These are phyloP conservation scores for Thelephora ganbajun DNA, from an alignment of 768 basidiomycete species.

Conservation along the genomic window DNA sequence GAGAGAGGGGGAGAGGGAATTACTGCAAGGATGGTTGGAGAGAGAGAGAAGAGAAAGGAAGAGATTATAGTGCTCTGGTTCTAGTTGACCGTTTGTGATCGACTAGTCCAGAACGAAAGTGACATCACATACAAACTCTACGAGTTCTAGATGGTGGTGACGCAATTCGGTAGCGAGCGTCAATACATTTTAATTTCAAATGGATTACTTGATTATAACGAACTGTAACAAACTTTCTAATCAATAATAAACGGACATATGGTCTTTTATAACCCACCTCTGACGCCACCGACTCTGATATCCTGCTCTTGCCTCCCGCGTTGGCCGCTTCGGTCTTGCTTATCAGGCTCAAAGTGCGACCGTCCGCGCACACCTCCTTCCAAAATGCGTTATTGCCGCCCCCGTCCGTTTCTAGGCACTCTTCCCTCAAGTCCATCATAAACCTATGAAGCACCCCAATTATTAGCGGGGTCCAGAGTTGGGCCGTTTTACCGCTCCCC, in stretches of 20 bases:
- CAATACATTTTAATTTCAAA: too few species aligned
- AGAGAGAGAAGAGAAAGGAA: background rate
- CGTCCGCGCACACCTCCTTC: constrained; percentile 30
- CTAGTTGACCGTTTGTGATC: too few species aligned
- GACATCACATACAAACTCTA: too few species aligned
- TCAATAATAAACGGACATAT: too few species aligned
- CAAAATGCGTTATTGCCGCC: constrained; percentile 62
- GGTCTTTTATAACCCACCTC: constrained; percentile 24
- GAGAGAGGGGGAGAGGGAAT: background rate
- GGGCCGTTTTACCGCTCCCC: too few species aligned
- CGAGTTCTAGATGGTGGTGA: too few species aligned
- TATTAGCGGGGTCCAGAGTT: background rate
- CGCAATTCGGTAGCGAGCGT: too few species aligned
- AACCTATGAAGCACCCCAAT: constrained; percentile 30
- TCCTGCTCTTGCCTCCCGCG: constrained; percentile 39
- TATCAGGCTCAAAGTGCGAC: constrained; percentile 47
- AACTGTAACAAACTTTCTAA: too few species aligned
- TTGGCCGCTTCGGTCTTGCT: constrained; percentile 43
- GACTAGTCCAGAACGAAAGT: too few species aligned
- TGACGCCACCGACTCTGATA: constrained; percentile 40
- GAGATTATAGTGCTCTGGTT: too few species aligned
- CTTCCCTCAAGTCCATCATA: constrained; percentile 39
- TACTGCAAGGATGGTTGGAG: background rate
- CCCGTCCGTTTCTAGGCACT: constrained; percentile 27
- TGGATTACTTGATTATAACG: too few species aligned